Evolutionary conservation across 1,284 basidiomycete genomes (phyloP).

Genomic region (Ceratobasidium sp.): DNA sequence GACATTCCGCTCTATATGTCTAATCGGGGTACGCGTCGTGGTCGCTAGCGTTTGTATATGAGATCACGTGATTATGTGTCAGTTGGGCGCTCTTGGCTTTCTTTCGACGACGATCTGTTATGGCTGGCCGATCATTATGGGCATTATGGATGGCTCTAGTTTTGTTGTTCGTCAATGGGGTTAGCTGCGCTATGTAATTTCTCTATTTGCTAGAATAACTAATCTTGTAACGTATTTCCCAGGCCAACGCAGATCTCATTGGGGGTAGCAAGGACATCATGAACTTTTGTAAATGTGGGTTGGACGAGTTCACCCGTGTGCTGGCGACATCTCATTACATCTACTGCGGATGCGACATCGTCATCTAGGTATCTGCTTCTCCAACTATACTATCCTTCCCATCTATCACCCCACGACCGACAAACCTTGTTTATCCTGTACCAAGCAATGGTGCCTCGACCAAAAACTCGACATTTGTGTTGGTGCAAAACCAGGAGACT

Average conservation of each 20-base stretch:
- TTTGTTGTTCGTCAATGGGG: conserved; percentile 13
- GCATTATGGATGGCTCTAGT: conserved; percentile 16
- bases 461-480: conserved; percentile 87
- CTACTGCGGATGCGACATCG: background rate
- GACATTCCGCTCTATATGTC: conserved; percentile 58
- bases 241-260: conserved; percentile 37
- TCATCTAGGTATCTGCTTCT: conserved; percentile 83
- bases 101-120: conserved; percentile 10
- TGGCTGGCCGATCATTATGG: conserved; percentile 13
- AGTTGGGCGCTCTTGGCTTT: conserved; percentile 22
- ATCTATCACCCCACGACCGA: conserved; percentile 83
- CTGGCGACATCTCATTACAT: too few relatives aligned
- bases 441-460: conserved; percentile 93
- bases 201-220: background rate
- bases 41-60: background rate
- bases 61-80: conserved; percentile 15
- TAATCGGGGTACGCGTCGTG: conserved; percentile 34
- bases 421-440: conserved; percentile 91
- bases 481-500: conserved; percentile 83
- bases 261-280: conserved; percentile 40
- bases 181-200: conserved; percentile 7
- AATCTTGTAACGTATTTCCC: background rate
- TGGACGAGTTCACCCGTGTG: too few relatives aligned
- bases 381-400: conserved; percentile 86
- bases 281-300: conserved; percentile 43